Base-by-base conservation (phyloP, 176 grass and related monocot species). In the Oryza coarctata region DNA sequence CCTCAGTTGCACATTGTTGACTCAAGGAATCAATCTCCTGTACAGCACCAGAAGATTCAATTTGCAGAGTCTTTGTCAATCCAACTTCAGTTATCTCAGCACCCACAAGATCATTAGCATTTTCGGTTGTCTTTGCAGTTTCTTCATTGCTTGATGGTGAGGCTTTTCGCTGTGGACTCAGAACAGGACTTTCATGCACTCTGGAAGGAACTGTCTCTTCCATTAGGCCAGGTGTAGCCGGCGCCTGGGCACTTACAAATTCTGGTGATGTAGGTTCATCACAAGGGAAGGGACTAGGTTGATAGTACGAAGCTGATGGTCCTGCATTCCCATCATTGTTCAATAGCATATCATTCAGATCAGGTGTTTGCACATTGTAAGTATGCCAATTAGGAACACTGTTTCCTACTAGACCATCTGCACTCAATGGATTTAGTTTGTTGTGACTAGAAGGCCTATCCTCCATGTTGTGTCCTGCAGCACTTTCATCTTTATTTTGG, bases 261-360 rank as follows among this genome's bases (percentile, higher is more conserved):
- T 89, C 89, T 58, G 89, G 73, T 77, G 96, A 90, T 35, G 74
- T 30, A 74, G 85, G 90, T 70, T 85, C 80, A 82, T 88, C 83
- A 80, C 79, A 85, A 69, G 76, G 58, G 63, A 65, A 83, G 45
- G 86, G 86, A 65, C 84, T 87, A 81, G 75, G 85, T 76, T 88
- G 88, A 90, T 83, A 86, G 50, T 83, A 87, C 13, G 85, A 87
- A 78, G 77, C 61, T 28, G 93, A 90, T 79, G 81, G 75, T 11
- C 89, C 93, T 71, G 88, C 89, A 27, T 88, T 69, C 83, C 63
- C 60, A 30, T 90, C 86, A 80, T 88, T 92, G n/a, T 85, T 76
- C 83, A 93, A 92, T 80, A 99, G 79, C 68, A 91, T 87, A 90
- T 94, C 88, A 62, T 99, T 99, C 71, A 99, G 84, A 86, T 96